Evolutionary conservation across 73 alveolate species (phyloP).

Genomic region (Diophrys sp.): DNA sequence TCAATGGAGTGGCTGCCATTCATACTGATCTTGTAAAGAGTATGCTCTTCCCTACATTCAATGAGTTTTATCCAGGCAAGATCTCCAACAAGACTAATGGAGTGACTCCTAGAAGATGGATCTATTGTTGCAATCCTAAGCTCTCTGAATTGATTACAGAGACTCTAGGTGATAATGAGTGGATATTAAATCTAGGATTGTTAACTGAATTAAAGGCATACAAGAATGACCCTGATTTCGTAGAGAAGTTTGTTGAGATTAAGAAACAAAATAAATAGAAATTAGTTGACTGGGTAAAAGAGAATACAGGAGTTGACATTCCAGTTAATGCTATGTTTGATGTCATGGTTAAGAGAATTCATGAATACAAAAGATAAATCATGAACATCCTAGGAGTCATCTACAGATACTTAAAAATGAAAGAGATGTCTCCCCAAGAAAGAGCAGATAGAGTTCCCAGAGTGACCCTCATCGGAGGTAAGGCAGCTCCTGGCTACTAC

Average conservation of each 20-base stretch:
- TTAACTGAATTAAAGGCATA: constrained; percentile 58
- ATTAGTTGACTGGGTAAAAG: constrained; percentile 81
- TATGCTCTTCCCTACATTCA: constrained; percentile 75
- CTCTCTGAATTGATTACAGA: constrained; percentile 85
- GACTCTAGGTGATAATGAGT: constrained; percentile 69
- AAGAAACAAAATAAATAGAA: constrained; percentile 78
- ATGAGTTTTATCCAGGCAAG: constrained; percentile 79
- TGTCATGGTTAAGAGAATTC: constrained; percentile 93
- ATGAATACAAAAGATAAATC: constrained; percentile 96
- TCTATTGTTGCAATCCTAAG: constrained; percentile 96
- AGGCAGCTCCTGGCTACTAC: constrained; percentile 98
- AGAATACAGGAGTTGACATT: constrained; percentile 62
- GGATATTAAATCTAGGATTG: constrained; percentile 75
- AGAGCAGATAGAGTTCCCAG: constrained; percentile 75
- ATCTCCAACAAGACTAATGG: constrained; percentile 91
- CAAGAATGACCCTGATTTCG: constrained; percentile 58
- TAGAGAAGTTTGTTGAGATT: constrained; percentile 63
- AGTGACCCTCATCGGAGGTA: constrained; percentile 93
- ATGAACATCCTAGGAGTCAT: constrained; percentile 86
- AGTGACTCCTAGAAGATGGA: constrained; percentile 99
- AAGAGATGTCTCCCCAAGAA: constrained; percentile 75
- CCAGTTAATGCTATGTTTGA: constrained; percentile 59
- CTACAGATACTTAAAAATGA: constrained; percentile 71
- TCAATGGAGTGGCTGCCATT: constrained; percentile 90
- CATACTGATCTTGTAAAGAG: constrained; percentile 78